A percentile compares a stretch with the other conserved stretches of the same genome.
phyloP scores from a whole-genome alignment of 2,329 filamentous ascomycete species.

The Xylariaceae sp. region DNA sequence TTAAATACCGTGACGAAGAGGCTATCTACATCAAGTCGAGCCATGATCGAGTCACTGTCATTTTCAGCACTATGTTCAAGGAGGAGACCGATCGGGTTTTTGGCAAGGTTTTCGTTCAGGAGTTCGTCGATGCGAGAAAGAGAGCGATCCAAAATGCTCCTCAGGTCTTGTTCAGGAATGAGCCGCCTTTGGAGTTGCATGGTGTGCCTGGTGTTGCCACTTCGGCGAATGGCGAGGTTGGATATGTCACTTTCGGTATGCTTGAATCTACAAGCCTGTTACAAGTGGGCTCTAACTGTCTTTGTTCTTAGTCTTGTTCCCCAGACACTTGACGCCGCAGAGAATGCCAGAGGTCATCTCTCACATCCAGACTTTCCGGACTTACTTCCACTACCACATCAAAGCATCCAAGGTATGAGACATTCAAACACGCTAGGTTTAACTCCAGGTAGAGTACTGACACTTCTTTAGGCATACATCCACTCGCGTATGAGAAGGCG shows the following conservation, averaged over 20 bases:
- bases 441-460: slow-evolving; percentile 8
- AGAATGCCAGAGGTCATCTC: slow-evolving; percentile 93
- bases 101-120: slow-evolving; percentile 96
- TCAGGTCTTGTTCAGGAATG: slow-evolving; percentile 93
- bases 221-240: slow-evolving; percentile 77
- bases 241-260: slow-evolving; percentile 95
- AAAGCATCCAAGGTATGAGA: slow-evolving; percentile 81
- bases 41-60: slow-evolving; percentile 95
- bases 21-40: slow-evolving; percentile 98
- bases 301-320: slow-evolving; percentile 76
- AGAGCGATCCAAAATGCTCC: slow-evolving; percentile 97
- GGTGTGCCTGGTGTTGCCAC: slow-evolving; percentile 77
- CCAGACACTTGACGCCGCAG: slow-evolving; percentile 85
- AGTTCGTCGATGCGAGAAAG: slow-evolving; percentile 94
- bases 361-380: slow-evolving; percentile 98
- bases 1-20: slow-evolving; percentile 98
- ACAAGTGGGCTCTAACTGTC: too few relatives aligned
- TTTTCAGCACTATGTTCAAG: slow-evolving; percentile 96
- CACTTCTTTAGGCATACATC: slow-evolving; percentile 70
- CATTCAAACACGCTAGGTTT: not conserved
- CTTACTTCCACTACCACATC: slow-evolving; percentile 99
- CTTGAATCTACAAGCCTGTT: not conserved
- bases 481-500: slow-evolving; percentile 97
- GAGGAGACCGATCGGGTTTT: slow-evolving; percentile 98
- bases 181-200: slow-evolving; percentile 87